Evolutionary conservation across 2,329 filamentous ascomycete species (phyloP).

Genomic region (Aspergillus intermedius): DNA sequence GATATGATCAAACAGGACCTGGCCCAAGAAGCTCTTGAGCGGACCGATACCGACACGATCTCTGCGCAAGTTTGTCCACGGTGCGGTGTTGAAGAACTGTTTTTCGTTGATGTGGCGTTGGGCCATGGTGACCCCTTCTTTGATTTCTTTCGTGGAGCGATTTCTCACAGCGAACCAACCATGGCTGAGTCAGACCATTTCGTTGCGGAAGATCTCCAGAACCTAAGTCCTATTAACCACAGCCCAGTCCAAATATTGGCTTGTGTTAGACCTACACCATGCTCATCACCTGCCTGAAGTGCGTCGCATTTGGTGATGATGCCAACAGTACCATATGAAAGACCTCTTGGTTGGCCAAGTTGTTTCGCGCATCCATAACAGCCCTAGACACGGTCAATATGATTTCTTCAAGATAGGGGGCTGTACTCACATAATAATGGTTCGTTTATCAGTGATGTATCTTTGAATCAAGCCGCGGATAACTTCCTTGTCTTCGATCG

Average conservation of each 20-base stretch:
- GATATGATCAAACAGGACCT: constrained; percentile 15
- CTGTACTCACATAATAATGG: constrained; percentile 48
- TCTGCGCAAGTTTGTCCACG: constrained; percentile 12
- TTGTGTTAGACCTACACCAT: constrained; percentile 5
- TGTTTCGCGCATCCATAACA: constrained; percentile 34
- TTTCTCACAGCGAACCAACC: constrained; percentile 24
- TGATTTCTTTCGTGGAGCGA: constrained; percentile 17
- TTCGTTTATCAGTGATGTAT: constrained; percentile 51
- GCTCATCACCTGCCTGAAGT: constrained; percentile 20
- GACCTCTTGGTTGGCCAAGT: constrained; percentile 53
- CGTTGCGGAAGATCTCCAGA: constrained; percentile 10
- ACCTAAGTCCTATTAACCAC: constrained; percentile 5
- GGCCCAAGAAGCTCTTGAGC: constrained; percentile 12
- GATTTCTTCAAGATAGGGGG: constrained; percentile 1
- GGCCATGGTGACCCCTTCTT: constrained; percentile 11
- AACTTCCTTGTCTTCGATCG: constrained; percentile 47
- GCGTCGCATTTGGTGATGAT: constrained; percentile 34
- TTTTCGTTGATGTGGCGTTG: constrained; percentile 12
- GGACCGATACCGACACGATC: constrained; percentile 13
- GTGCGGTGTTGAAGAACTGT: constrained; percentile 8
- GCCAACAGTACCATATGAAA: constrained; percentile 40
- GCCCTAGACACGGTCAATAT: background rate
- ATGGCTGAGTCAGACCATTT: constrained; percentile 14
- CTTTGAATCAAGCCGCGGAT: constrained; percentile 42
- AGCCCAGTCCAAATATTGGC: background rate